Conservation (phyloP, 2,329 filamentous ascomycete genomes). For the Fusarium sp. region DNA sequence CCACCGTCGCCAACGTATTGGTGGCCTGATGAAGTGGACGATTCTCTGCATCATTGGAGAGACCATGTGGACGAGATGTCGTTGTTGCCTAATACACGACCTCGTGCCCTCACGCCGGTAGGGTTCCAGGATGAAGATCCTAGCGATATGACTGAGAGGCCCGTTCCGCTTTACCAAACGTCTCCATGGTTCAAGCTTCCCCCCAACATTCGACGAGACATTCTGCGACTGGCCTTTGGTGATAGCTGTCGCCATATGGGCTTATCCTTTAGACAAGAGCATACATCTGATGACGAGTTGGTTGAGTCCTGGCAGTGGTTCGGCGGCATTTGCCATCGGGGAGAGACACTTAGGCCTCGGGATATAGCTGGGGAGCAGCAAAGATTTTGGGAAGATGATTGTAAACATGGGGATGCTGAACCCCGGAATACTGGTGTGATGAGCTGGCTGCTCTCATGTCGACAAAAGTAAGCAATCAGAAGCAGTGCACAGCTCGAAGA, state of each 20-base stretch:
- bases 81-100: neutral
- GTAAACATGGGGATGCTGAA: neutral
- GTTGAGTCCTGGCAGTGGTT: neutral
- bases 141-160: neutral
- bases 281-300: neutral
- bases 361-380: neutral
- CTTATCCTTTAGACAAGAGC: neutral
- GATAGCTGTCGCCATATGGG: neutral
- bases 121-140: neutral
- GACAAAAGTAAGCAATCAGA: neutral
- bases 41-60: neutral
- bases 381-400: neutral
- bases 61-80: neutral
- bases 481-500: neutral
- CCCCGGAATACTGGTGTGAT: neutral
- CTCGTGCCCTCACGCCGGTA: neutral
- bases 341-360: too few species aligned
- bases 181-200: conserved; percentile 1
- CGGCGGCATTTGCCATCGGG: neutral
- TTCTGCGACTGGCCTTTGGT: neutral
- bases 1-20: neutral
- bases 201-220: neutral
- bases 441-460: conserved; percentile 8
- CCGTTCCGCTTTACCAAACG: neutral
- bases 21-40: neutral